These are phyloP conservation scores for Pythium grandisporangium DNA, from an alignment of 352 stramenopile genomes.

Conservation along the genomic window DNA sequence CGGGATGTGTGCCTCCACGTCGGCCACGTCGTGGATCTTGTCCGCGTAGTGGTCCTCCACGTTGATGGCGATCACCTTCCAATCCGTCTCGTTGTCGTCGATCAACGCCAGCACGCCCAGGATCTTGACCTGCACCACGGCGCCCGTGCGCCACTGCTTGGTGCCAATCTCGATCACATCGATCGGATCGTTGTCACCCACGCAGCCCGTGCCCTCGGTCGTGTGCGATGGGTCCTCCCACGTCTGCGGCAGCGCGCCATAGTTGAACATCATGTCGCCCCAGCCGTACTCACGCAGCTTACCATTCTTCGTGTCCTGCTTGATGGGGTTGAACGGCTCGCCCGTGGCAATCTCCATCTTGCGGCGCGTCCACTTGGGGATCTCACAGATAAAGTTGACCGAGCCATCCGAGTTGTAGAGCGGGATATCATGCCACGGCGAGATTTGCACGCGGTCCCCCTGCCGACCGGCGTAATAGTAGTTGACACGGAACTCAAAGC, in stretches of 20 bases:
- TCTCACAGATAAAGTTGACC: constrained; percentile 94
- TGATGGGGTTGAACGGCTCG: constrained; percentile 95
- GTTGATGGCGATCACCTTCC: constrained; percentile 98
- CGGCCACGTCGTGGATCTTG: constrained; percentile 96
- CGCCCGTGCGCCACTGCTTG: constrained; percentile 88
- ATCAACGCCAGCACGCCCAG: constrained; percentile 99
- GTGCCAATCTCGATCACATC: constrained; percentile 98
- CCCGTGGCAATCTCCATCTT: constrained; percentile 99
- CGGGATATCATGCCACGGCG: constrained; percentile 97
- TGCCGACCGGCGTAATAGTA: constrained; percentile 80
- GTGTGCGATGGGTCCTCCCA: constrained; percentile 96
- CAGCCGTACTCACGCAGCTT: constrained; percentile 94
- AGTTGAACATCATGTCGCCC: constrained; percentile 99
- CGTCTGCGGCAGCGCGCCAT: constrained; percentile 97
- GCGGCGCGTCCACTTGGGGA: constrained; percentile 96
- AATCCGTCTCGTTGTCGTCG: constrained; percentile 99
- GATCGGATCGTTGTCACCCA: constrained; percentile 97
- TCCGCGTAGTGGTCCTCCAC: constrained; percentile 94
- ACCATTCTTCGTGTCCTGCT: constrained; percentile 99
- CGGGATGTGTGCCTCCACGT: constrained; percentile 94
- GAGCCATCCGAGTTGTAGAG: constrained; percentile 87
- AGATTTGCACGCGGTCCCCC: constrained; percentile 83
- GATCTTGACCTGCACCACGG: constrained; percentile 95
- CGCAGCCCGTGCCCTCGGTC: constrained; percentile 71
- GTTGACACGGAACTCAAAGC: constrained; percentile 86